A percentile compares a stretch with the other conserved stretches of the same genome.
phyloP scores from a whole-genome alignment of 202 grass and related monocot species.

The Saccharum hybrid region DNA sequence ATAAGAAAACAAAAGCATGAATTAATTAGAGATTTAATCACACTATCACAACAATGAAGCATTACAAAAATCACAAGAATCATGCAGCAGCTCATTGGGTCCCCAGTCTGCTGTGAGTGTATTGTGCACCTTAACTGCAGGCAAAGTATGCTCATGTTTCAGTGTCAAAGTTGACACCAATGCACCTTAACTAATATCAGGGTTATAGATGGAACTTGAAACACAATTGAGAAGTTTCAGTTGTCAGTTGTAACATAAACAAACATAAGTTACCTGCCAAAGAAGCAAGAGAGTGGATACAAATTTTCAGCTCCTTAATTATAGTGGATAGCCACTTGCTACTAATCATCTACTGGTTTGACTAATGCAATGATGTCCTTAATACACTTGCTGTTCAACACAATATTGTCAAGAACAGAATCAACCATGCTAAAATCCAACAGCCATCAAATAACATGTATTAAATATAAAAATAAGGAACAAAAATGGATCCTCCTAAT shows the following conservation, averaged over 20 bases:
- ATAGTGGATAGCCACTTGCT: constrained; percentile 40
- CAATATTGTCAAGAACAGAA: constrained; percentile 6
- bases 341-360: constrained; percentile 57
- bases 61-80: no score
- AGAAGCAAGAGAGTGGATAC: constrained; percentile 39
- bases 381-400: constrained; percentile 43
- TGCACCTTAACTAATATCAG: constrained; percentile 15
- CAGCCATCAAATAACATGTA: no score
- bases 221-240: neutral
- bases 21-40: no score
- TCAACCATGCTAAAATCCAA: no score
- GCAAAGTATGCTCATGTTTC: no score
- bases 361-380: constrained; percentile 66
- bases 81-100: no score
- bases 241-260: neutral
- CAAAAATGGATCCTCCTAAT: neutral
- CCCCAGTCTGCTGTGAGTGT: no score
- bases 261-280: constrained; percentile 52
- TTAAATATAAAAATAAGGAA: neutral
- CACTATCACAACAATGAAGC: no score
- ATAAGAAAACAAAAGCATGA: no score
- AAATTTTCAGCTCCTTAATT: constrained; percentile 64
- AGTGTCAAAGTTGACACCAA: no score
- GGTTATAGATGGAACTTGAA: neutral
- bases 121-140: no score